Evolutionary conservation across 306 rosid species (phyloP), one percentile per base, ranked within the genome.

Genomic region (Vigna mungo): DNA sequence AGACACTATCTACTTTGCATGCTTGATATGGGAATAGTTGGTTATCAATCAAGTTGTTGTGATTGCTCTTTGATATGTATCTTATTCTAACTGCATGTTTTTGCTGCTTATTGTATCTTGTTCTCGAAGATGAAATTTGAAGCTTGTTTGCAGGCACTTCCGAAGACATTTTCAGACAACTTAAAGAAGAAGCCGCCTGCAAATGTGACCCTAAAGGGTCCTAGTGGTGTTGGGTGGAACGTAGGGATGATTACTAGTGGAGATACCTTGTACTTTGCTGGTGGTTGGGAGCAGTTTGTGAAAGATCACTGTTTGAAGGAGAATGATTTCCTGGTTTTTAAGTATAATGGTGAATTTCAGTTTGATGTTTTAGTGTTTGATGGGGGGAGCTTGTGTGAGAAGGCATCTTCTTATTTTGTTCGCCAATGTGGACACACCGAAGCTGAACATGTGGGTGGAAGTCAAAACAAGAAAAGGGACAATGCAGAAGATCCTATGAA

Each of bases 241-340:
- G 79, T 92, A 48, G 89, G 84, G 68, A 56, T 90, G 77, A 70
- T 72, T 3, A 72, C 86, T 9, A 83, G 30, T 63, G 88, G 81
- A 12, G 87, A 79, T 60, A 25, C 77, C 48, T 9, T 77, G 74
- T 83, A 81, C 86, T 84, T 92, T 21, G 74, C 72, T 2, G 47
- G 76, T 0, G 95, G 97, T 30, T 92, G 95, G 97, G 71, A 71
- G 70, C 86, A 81, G 44, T 92, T 92, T 71, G 84, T 78, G 64
- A 81, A 76, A 78, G 95, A 87, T 69, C 88, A 92, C 60, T 55
- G 78, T 66, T 63, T 92, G 79, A 83, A 52, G 62, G 89, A 84
- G 85, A 87, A 86, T 83, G 97, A 92, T 84, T 78, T 90, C 32
- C 83, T 91, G 74, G 78, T 89, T 53, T 91, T 91, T 67, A 88